phyloP scores from a whole-genome alignment of 257 asterid genomes.

The Solanum appendiculatum region DNA sequence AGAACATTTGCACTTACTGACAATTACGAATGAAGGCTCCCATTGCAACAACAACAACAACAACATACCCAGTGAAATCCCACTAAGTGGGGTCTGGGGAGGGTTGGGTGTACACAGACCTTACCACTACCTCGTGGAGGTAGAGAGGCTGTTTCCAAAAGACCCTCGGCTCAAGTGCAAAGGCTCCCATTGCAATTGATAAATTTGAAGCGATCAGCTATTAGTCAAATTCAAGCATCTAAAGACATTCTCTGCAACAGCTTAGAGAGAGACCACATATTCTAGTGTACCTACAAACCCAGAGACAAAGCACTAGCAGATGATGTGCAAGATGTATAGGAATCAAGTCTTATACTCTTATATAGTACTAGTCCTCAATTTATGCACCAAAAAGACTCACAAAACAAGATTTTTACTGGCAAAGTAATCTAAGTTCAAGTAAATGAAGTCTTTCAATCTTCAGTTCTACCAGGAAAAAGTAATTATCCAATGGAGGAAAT shows the following conservation, averaged over 20 bases:
- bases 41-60: too few relatives aligned
- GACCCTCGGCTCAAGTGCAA: too few relatives aligned
- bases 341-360: not conserved
- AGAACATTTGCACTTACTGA: not conserved
- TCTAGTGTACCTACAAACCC: not conserved
- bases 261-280: not conserved
- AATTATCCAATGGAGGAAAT: not conserved
- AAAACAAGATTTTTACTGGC: not conserved
- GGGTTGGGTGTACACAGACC: too few relatives aligned
- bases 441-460: not conserved
- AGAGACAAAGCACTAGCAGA: not conserved
- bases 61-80: too few relatives aligned
- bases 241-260: not conserved
- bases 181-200: not conserved
- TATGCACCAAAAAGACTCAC: not conserved
- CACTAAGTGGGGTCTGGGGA: too few relatives aligned
- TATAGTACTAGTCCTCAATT: not conserved
- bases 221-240: not conserved
- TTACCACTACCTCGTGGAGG: too few relatives aligned
- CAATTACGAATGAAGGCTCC: not conserved
- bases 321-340: not conserved
- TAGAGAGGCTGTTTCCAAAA: too few relatives aligned
- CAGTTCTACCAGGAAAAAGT: not conserved
- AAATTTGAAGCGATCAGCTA: not conserved
- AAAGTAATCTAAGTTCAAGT: not conserved